Evolutionary conservation across 1,284 basidiomycete species (phyloP), one percentile per base, ranked within the genome.

Genomic region (Albatrellus sp.): DNA sequence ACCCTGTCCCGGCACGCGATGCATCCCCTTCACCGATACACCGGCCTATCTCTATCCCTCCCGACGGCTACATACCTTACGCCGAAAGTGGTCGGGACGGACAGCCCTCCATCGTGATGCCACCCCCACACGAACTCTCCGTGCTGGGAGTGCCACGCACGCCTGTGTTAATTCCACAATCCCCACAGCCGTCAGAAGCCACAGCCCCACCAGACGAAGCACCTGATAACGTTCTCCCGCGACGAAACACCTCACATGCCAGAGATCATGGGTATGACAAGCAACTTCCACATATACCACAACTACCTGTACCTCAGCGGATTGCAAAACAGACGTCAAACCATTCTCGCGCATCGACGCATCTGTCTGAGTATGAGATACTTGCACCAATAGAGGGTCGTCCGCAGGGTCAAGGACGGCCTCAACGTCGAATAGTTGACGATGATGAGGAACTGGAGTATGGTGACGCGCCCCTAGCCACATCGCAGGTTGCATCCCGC

Each of bases 31-130:
- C 60, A 17, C 24, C 54, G 17, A 28, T 42, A 6, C 37, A 46
- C 10, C 51, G 42, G 0, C 48, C 46, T 11, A 45, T 58, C 17
- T 52, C 51, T 11, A 44, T 56, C 14, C 61, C 57, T 0, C 60
- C 61, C 0, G 69, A 71, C 30, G 57, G 56, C 38, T 69, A 57
- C 60, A 69, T 71, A n/a, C 69, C 68, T 0, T 57, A 52, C 36
- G 60, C 60, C 5, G 55, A 62, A 41, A 48, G 52, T 30, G 16
- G 8, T 30, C 24, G 13, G 28, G 11, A 40, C 14, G 50, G 51
- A 12, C 43, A 30, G 48, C 58, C 45, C 48, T 51, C 45, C 28
- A 65, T 69, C n/a, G 40, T 17, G 9, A 31, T 71, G 1, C 68
- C 65, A 16, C 59, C 65, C 0, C 67, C 69, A 2, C 60, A 67